Percentiles rank a stretch among this genome's conserved stretches.
Conservation (phyloP, 2,329 filamentous ascomycete genomes). For the Chrysosporium keratinophilum region DNA sequence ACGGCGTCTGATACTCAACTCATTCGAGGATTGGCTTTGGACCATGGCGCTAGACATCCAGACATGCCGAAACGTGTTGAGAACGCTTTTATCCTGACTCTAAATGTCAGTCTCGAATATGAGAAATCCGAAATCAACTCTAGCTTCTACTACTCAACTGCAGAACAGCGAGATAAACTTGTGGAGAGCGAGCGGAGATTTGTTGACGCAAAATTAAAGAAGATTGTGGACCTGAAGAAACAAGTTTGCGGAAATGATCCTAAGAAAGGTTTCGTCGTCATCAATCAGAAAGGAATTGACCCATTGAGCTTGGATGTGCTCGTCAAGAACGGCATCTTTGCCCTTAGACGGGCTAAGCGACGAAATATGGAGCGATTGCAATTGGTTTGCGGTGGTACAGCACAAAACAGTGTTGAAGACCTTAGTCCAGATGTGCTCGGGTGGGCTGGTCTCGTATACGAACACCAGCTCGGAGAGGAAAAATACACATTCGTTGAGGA, state of each 20-base stretch:
- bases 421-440: slow-evolving; percentile 77
- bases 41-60: slow-evolving; percentile 91
- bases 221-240: slow-evolving; percentile 97
- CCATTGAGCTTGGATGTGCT: slow-evolving; percentile 90
- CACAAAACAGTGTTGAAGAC: slow-evolving; percentile 96
- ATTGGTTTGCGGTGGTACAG: slow-evolving; percentile 78
- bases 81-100: slow-evolving; percentile 86
- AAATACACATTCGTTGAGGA: slow-evolving; percentile 99
- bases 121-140: slow-evolving; percentile 99
- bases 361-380: slow-evolving; percentile 98
- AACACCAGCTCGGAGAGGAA: slow-evolving; percentile 94
- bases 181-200: slow-evolving; percentile 95
- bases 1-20: slow-evolving; percentile 92
- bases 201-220: slow-evolving; percentile 90
- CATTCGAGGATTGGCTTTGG: slow-evolving; percentile 81
- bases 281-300: slow-evolving; percentile 99
- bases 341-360: slow-evolving; percentile 86
- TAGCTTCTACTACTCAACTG: slow-evolving; percentile 95
- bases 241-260: slow-evolving; percentile 87
- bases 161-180: slow-evolving; percentile 93
- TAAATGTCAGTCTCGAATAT: slow-evolving; percentile 96
- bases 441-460: slow-evolving; percentile 93
- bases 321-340: slow-evolving; percentile 95
- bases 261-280: slow-evolving; percentile 92
- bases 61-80: slow-evolving; percentile 97